Evolutionary conservation across 2,329 filamentous ascomycete species (phyloP).

Genomic region (Pseudocercospora crystallina): DNA sequence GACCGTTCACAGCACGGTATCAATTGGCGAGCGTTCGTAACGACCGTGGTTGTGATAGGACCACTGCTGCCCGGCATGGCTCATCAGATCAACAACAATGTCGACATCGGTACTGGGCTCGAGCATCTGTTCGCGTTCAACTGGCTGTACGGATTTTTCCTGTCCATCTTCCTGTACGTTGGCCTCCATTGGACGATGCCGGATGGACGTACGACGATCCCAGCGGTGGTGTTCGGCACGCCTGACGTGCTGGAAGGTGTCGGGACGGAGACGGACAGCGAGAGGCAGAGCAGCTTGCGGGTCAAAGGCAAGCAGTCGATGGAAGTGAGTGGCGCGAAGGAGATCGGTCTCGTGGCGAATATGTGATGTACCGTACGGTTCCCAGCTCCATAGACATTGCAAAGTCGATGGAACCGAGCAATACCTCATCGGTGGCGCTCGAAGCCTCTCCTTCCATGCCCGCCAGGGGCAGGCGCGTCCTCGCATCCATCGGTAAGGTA

Average conservation of each 20-base stretch:
- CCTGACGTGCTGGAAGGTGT: conserved; percentile 2
- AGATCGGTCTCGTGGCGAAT: too few relatives aligned
- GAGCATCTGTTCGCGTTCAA: conserved; percentile 51
- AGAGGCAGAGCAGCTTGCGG: conserved; percentile 8
- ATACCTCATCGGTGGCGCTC: too few relatives aligned
- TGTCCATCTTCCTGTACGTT: conserved; percentile 57
- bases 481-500: too few relatives aligned
- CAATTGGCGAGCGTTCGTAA: conserved; percentile 59
- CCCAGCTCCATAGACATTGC: too few relatives aligned
- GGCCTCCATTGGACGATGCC: conserved; percentile 37
- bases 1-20: conserved; percentile 46
- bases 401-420: too few relatives aligned
- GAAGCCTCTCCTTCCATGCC: too few relatives aligned
- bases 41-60: conserved; percentile 56
- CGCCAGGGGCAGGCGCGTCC: too few relatives aligned
- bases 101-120: conserved; percentile 10
- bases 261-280: conserved; percentile 4
- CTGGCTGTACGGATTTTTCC: conserved; percentile 62
- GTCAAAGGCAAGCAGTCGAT: conserved; percentile 7
- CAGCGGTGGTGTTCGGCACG: conserved; percentile 9
- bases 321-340: conserved; percentile 1
- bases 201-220: conserved; percentile 7
- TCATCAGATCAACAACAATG: conserved; percentile 16
- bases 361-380: too few relatives aligned
- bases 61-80: conserved; percentile 54